These are phyloP conservation scores for Yamadazyma akitaensis DNA, from an alignment of 805 yeast species.

Conservation along the genomic window DNA sequence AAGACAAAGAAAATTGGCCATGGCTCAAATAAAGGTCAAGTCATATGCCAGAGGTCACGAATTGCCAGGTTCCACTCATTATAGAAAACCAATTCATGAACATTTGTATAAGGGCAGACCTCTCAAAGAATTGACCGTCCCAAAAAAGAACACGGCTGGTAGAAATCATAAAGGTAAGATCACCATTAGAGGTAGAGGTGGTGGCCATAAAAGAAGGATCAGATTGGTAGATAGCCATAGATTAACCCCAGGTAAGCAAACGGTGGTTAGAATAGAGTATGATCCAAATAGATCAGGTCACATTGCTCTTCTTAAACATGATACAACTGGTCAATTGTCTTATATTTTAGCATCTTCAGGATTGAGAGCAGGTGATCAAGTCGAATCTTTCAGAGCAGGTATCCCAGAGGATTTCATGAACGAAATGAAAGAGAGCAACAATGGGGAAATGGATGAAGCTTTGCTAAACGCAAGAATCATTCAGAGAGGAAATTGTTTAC, in stretches of 20 bases:
- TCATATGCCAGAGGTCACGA: conserved; percentile 65
- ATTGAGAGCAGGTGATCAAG: conserved; percentile 84
- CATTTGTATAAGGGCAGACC: conserved; percentile 88
- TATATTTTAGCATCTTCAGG: conserved; percentile 93
- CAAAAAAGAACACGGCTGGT: conserved; percentile 74
- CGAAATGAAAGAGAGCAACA: conserved; percentile 62
- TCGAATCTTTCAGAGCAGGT: conserved; percentile 87
- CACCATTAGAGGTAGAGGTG: conserved; percentile 93
- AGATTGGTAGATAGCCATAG: conserved; percentile 79
- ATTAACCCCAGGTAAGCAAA: conserved; percentile 63
- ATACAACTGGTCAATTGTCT: conserved; percentile 56
- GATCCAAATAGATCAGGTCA: conserved; percentile 95
- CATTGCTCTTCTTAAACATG: conserved; percentile 77
- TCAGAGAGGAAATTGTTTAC: conserved; percentile 93
- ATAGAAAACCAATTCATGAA: conserved; percentile 80
- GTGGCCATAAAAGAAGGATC: conserved; percentile 89
- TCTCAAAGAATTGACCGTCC: conserved; percentile 65
- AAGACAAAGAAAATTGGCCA: conserved; percentile 69
- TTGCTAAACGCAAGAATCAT: conserved; percentile 81
- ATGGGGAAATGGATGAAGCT: conserved; percentile 90
- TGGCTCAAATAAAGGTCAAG: conserved; percentile 68
- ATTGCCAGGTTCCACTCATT: conserved; percentile 88
- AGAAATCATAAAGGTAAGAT: conserved; percentile 86
- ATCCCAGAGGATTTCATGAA: conserved; percentile 69
- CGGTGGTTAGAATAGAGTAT: conserved; percentile 85